A percentile compares a stretch with the other conserved stretches of the same genome.
Conservation (phyloP, 164 flowering plant genomes). For the Annona cherimola region DNA sequence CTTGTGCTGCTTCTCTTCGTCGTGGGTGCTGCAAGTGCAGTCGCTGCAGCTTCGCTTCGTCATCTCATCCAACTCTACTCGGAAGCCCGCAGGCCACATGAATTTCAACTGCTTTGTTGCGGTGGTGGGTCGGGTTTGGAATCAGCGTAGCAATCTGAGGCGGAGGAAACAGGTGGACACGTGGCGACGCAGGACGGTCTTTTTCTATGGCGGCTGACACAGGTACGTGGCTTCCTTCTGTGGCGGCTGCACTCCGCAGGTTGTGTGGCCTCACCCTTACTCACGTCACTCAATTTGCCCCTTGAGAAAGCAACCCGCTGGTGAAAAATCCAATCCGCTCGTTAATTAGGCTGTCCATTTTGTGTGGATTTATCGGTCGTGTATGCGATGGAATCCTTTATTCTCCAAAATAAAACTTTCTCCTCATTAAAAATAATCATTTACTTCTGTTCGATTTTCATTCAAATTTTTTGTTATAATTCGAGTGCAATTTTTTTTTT, state of each 20-base stretch:
- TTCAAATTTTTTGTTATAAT: no score
- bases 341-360: no score
- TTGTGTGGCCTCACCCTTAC: constrained; percentile 11
- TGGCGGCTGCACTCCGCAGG: not conserved
- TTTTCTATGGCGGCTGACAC: constrained; percentile 8
- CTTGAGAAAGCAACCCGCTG: not conserved
- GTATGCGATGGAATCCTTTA: no score
- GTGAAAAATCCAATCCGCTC: no score
- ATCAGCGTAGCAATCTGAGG: not conserved
- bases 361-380: no score
- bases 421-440: no score
- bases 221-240: constrained; percentile 14
- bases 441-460: no score
- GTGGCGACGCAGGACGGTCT: not conserved
- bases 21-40: not conserved
- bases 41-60: no score
- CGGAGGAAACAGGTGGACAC: constrained; percentile 9
- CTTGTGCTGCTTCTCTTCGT: not conserved
- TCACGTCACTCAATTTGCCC: not conserved
- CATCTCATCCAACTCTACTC: not conserved
- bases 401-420: no score
- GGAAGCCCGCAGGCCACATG: not conserved
- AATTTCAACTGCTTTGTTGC: not conserved
- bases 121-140: no score
- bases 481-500: no score